Conservation (phyloP, 2,329 filamentous ascomycete genomes). For the Sporothrix pseudoabietina region DNA sequence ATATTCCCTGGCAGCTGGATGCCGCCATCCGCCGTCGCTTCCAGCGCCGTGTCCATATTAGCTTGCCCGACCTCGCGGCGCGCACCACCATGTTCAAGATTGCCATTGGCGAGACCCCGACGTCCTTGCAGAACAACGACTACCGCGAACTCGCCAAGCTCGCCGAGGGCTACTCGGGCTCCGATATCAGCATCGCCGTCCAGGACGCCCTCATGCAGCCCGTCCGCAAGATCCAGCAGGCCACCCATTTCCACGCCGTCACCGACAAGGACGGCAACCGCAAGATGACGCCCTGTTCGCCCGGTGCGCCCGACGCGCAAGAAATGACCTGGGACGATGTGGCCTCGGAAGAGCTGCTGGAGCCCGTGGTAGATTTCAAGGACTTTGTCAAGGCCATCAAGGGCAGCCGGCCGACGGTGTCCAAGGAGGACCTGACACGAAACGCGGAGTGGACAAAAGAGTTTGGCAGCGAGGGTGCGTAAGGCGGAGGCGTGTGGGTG, state of each 20-base stretch:
- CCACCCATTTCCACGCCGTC: constrained; percentile 95
- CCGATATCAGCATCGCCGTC: constrained; percentile 92
- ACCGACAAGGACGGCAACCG: constrained; percentile 62
- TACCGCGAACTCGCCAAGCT: constrained; percentile 77
- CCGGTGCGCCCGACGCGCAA: constrained; percentile 78
- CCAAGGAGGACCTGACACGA: constrained; percentile 76
- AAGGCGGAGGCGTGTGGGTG: constrained; percentile 14
- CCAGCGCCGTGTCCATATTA: constrained; percentile 94
- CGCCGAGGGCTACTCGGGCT: constrained; percentile 93
- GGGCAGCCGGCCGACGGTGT: constrained; percentile 85
- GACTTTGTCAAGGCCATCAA: constrained; percentile 94
- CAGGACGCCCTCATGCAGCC: constrained; percentile 98
- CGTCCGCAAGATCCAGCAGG: constrained; percentile 92
- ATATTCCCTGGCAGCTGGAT: constrained; percentile 98
- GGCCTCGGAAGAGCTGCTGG: constrained; percentile 78
- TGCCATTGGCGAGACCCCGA: constrained; percentile 89
- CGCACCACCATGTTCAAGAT: constrained; percentile 95
- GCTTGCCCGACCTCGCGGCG: constrained; percentile 81
- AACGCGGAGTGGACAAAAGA: constrained; percentile 95
- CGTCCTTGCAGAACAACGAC: constrained; percentile 75
- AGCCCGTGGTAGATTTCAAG: constrained; percentile 82
- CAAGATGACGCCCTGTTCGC: constrained; percentile 87
- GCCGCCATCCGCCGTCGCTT: constrained; percentile 94
- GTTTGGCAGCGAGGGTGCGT: constrained; percentile 86
- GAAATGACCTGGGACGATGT: constrained; percentile 96